A percentile compares a stretch with the other conserved stretches of the same genome.
phyloP scores from a whole-genome alignment of 768 basidiomycete species.

The Lentinula detonsa region DNA sequence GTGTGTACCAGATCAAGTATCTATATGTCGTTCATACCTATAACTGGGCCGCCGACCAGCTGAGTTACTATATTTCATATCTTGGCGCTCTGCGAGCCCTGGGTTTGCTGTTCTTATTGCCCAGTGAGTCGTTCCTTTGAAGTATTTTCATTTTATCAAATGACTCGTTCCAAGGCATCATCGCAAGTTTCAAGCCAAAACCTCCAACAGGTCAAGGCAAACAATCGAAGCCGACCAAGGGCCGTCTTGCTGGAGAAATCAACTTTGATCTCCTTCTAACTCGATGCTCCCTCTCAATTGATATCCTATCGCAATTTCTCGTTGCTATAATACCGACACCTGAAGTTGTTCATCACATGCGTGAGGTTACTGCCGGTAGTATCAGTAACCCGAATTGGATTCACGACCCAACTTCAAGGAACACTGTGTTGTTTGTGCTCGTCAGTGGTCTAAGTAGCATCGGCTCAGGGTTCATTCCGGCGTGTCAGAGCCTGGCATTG shows the following conservation, averaged over 20 bases:
- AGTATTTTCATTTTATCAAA: background rate
- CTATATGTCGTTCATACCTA: constrained; percentile 73
- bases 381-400: background rate
- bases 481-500: constrained; percentile 65
- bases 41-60: constrained; percentile 63
- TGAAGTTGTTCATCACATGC: constrained; percentile 19
- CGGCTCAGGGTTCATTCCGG: constrained; percentile 66
- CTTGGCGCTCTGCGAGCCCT: constrained; percentile 56
- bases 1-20: constrained; percentile 78
- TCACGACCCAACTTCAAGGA: constrained; percentile 11
- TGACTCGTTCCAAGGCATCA: constrained; percentile 37
- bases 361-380: background rate
- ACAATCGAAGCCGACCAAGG: constrained; percentile 41
- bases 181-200: constrained; percentile 53
- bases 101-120: constrained; percentile 46
- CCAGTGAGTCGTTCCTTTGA: constrained; percentile 22
- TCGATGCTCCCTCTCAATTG: constrained; percentile 56
- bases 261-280: constrained; percentile 63
- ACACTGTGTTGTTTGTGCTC: constrained; percentile 51
- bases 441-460: constrained; percentile 54
- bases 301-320: constrained; percentile 57
- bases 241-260: constrained; percentile 57
- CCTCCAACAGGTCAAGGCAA: constrained; percentile 4
- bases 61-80: constrained; percentile 74
- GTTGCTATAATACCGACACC: constrained; percentile 51